phyloP scores from a whole-genome alignment of 495 filamentous ascomycete genomes.

The Pyrenula aspistea region DNA sequence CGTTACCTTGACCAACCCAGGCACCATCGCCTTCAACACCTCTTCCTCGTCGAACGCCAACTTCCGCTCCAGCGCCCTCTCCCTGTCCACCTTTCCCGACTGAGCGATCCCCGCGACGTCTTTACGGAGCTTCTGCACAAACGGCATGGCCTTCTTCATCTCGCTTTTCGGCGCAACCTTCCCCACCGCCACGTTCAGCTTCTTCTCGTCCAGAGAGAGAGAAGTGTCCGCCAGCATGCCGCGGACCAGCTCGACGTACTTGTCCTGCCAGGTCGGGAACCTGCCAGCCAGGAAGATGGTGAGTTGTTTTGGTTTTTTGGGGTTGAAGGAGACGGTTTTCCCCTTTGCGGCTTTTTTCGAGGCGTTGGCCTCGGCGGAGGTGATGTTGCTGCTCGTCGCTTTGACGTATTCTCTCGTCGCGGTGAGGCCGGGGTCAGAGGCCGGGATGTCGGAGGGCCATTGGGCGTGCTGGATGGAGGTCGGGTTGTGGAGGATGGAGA shows the following conservation, averaged over 20 bases:
- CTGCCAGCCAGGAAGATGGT: constrained; percentile 68
- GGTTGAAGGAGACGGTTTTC: constrained; percentile 69
- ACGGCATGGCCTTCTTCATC: constrained; percentile 97
- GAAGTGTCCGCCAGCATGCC: constrained; percentile 44
- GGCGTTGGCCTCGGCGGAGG: constrained; percentile 71
- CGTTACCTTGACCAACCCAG: constrained; percentile 49
- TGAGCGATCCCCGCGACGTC: constrained; percentile 37
- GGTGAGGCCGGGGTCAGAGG: constrained; percentile 46
- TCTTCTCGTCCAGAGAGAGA: constrained; percentile 62
- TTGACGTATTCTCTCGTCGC: constrained; percentile 76
- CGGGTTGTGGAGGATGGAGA: constrained; percentile 68
- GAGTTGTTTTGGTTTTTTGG: constrained; percentile 81
- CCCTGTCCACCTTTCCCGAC: constrained; percentile 34
- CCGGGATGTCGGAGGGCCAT: constrained; percentile 57
- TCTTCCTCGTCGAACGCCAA: constrained; percentile 76
- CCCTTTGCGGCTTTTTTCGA: constrained; percentile 81
- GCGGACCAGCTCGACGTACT: constrained; percentile 74
- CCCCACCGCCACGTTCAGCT: constrained; percentile 56
- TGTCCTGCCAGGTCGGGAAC: constrained; percentile 82
- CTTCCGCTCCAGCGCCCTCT: constrained; percentile 65
- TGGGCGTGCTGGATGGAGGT: constrained; percentile 65
- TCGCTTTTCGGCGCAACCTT: constrained; percentile 53
- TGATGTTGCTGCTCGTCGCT: constrained; percentile 62
- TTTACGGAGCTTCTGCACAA: constrained; percentile 78
- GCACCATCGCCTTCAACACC: constrained; percentile 47